A percentile compares a stretch with the other conserved stretches of the same genome.
phyloP scores from a whole-genome alignment of 129 eudicot species.

The Tagetes erecta region DNA sequence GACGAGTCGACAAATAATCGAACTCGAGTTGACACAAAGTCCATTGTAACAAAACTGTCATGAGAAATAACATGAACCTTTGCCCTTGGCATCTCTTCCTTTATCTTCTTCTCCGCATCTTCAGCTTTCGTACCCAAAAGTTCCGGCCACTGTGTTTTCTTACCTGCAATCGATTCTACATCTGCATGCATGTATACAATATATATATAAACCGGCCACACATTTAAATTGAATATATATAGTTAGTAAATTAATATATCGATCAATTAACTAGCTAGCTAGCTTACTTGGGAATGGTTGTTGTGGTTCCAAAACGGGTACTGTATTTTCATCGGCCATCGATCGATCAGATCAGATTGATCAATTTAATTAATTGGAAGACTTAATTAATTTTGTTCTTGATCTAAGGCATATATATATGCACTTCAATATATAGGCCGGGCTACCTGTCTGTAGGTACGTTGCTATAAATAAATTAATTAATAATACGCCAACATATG shows the following conservation, averaged over 20 bases:
- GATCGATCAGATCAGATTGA: too few species aligned
- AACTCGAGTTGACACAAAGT: conserved; percentile 47
- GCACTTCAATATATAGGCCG: too few species aligned
- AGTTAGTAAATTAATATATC: too few species aligned
- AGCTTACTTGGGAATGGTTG: conserved; percentile 19
- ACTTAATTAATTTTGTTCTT: too few species aligned
- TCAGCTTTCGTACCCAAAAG: conserved; percentile 58
- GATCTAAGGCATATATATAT: too few species aligned
- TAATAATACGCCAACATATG: too few species aligned
- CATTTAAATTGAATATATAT: too few species aligned
- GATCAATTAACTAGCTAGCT: too few species aligned
- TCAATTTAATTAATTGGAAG: too few species aligned
- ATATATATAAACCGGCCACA: too few species aligned
- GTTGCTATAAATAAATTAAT: too few species aligned
- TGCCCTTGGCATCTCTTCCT: conserved; percentile 48
- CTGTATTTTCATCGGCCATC: conserved; percentile 34
- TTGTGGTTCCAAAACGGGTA: not conserved
- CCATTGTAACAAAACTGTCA: conserved; percentile 58
- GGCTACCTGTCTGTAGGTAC: too few species aligned
- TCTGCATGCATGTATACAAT: not conserved
- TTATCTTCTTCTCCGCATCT: conserved; percentile 55
- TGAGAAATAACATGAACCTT: conserved; percentile 42
- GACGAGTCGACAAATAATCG: conserved; percentile 53
- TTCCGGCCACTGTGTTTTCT: conserved; percentile 65
- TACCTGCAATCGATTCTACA: not conserved